Evolutionary conservation across 257 asterid genomes (phyloP).

Genomic region (Asclepias syriaca): DNA sequence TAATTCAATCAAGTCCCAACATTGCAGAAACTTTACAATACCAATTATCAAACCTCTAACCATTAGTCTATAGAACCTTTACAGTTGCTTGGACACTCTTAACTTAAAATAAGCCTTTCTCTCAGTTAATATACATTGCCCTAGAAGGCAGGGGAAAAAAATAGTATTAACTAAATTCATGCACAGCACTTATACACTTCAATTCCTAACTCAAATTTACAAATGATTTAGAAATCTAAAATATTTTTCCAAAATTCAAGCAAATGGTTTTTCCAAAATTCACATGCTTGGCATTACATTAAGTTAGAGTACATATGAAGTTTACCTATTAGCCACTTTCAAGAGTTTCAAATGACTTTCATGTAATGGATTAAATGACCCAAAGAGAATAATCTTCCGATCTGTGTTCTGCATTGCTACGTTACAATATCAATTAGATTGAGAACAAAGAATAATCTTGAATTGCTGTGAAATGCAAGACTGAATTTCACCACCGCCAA

Average conservation of each 20-base stretch:
- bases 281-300: constrained; percentile 5
- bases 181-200: not conserved
- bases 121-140: not conserved
- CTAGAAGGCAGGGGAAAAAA: not conserved
- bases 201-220: not conserved
- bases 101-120: not conserved
- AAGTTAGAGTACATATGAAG: not conserved
- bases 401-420: no score
- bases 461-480: not conserved
- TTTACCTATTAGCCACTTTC: constrained; percentile 76
- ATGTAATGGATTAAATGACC: no score
- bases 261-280: not conserved
- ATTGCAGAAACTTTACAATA: not conserved
- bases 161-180: not conserved
- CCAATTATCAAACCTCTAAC: not conserved
- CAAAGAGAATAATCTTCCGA: no score
- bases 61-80: not conserved
- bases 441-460: no score
- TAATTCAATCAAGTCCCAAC: not conserved
- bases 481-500: constrained; percentile 5
- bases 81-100: no score
- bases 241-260: not conserved
- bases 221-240: not conserved
- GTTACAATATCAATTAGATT: no score
- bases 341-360: no score